A percentile compares a stretch with the other conserved stretches of the same genome.
Conservation (phyloP, 2,329 filamentous ascomycete species). For the Phialophora expanda region DNA sequence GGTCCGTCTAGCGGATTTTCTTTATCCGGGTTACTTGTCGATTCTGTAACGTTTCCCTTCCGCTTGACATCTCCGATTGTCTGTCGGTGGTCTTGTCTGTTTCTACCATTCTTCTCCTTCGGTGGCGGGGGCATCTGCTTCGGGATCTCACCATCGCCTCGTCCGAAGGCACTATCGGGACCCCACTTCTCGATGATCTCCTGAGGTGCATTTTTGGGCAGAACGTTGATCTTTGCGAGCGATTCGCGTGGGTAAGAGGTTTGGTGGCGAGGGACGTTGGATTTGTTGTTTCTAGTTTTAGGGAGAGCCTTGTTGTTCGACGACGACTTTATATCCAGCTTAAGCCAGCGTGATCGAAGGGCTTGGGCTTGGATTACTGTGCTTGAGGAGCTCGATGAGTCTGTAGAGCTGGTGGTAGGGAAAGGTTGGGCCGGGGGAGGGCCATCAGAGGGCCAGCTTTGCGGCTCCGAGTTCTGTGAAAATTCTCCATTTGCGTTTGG, state of each 20-base stretch:
- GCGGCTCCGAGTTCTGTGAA: conserved; percentile 10
- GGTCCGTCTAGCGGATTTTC: conserved; percentile 39
- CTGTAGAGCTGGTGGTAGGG: conserved; percentile 17
- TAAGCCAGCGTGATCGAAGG: conserved; percentile 75
- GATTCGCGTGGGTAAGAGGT: conserved; percentile 30
- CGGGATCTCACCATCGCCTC: conserved; percentile 33
- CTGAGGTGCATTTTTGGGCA: conserved; percentile 36
- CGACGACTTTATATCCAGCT: conserved; percentile 51
- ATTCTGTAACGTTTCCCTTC: conserved; percentile 27
- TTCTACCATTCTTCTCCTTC: conserved; percentile 14
- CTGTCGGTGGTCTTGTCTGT: conserved; percentile 3
- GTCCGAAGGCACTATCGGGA: conserved; percentile 32
- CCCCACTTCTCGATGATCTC: conserved; percentile 37
- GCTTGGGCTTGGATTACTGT: conserved; percentile 41
- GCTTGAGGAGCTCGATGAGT: conserved; percentile 16
- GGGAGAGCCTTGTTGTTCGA: not conserved
- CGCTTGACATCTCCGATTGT: conserved; percentile 34
- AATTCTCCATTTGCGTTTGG: not conserved
- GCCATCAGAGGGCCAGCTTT: conserved; percentile 25
- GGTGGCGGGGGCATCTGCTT: conserved; percentile 22
- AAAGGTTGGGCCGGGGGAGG: conserved; percentile 23
- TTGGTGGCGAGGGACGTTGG: conserved; percentile 24
- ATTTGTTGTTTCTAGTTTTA: conserved; percentile 32
- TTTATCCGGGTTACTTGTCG: not conserved
- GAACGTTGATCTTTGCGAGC: conserved; percentile 35